These are phyloP conservation scores for Globisporangium spinosum DNA, from an alignment of 352 stramenopile genomes.

Conservation along the genomic window DNA sequence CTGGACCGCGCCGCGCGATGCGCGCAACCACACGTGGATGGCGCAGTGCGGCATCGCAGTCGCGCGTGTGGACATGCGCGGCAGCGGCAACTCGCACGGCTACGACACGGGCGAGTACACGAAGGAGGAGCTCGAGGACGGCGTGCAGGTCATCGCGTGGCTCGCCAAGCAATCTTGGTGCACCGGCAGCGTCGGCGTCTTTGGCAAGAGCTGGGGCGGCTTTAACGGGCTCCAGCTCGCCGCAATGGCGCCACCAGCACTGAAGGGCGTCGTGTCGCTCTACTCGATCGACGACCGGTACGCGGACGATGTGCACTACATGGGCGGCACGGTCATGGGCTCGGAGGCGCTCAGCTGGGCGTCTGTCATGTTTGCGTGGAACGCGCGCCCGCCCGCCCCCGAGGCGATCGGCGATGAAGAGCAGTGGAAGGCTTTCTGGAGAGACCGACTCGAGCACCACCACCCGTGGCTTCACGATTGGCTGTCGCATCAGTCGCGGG, in stretches of 20 bases:
- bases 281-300: slow-evolving; percentile 59
- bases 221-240: slow-evolving; percentile 52
- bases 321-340: slow-evolving; percentile 36
- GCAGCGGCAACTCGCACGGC: slow-evolving; percentile 43
- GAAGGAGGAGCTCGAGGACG: slow-evolving; percentile 37
- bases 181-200: slow-evolving; percentile 34
- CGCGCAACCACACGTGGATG: slow-evolving; percentile 44
- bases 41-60: slow-evolving; percentile 42
- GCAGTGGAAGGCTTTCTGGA: slow-evolving; percentile 29
- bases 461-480: slow-evolving; percentile 47
- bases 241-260: slow-evolving; percentile 31
- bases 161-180: slow-evolving; percentile 41
- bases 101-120: slow-evolving; percentile 46
- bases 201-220: slow-evolving; percentile 53
- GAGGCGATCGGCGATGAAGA: slow-evolving; percentile 30
- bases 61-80: slow-evolving; percentile 44
- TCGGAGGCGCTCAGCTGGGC: slow-evolving; percentile 52
- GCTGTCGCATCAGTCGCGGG: slow-evolving; percentile 38
- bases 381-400: slow-evolving; percentile 33
- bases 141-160: slow-evolving; percentile 44
- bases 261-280: slow-evolving; percentile 42
- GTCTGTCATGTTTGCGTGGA: slow-evolving; percentile 47
- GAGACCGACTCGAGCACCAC: slow-evolving; percentile 37
- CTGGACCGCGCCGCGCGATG: slow-evolving; percentile 41
- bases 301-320: slow-evolving; percentile 50